Evolutionary conservation across 2,329 filamentous ascomycete genomes (phyloP), one percentile per base, ranked within the genome.

Genomic region (Blumeria graminis): DNA sequence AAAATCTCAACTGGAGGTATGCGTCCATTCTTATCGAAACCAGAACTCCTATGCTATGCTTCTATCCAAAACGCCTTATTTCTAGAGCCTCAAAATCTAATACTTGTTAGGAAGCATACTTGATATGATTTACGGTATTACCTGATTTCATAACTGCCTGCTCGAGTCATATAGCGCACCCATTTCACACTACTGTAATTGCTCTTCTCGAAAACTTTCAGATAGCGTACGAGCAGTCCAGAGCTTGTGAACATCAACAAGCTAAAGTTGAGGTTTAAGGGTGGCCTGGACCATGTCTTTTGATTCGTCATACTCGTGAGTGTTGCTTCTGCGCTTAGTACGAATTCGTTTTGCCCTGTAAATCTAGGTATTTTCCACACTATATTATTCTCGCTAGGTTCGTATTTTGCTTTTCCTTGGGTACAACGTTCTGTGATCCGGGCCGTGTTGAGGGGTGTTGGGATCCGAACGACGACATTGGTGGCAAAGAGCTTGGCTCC

Each of bases 341-440:
- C 90, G 61, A 84, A 98, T 70, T 98, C 92, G 70, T 84, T 90
- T 70, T 95, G 88, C n/a, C 92, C 92, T 0, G 89, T 92, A 70
- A 98, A 98, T n/a, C 92, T 79, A 11, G 89, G 84, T 62, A 98
- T 96, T 76, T 95, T 96, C 92, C 92, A 98, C 11, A 96, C 84
- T 61, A 98, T 96, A 66, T 90, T 87, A 73, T 98, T 98, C 67
- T 95, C 89, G 61, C 89, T 86, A 0, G 92, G 93, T 70, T 98
- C 93, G 70, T 98, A 98, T 70, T 95, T 96, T 57, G 92, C 92
- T 68, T 95, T 94, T 58, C 92, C 93, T 70, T 96, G 89, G 1
- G 85, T 92, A 59, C 89, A 93, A 54, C 92, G 81, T 70, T 95
- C 88, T 0, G 82, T 90, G 59, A 94, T 95, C 66, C 84, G 84